phyloP scores from a whole-genome alignment of 2,329 filamentous ascomycete species.

The Cryphonectria japonica region DNA sequence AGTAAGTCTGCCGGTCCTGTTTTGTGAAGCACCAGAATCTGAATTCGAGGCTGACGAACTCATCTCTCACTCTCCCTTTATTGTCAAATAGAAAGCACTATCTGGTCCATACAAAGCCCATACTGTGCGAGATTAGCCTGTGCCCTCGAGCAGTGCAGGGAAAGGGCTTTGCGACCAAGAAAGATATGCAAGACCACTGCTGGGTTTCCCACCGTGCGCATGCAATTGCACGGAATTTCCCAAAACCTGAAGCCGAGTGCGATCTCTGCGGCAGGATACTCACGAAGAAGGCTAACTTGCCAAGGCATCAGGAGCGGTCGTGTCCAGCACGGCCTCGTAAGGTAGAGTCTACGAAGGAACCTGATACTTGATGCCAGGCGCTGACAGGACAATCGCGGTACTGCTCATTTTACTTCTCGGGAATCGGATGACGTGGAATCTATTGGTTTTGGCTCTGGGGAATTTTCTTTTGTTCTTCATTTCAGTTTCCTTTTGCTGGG shows the following conservation, averaged over 20 bases:
- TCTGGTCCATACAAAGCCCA: background rate
- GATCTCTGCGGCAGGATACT: background rate
- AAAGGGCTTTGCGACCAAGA: background rate
- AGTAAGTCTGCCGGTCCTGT: background rate
- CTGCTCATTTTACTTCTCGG: background rate
- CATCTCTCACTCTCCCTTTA: background rate
- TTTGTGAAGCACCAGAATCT: background rate
- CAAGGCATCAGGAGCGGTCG: background rate
- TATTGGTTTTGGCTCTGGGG: background rate
- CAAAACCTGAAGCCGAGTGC: background rate
- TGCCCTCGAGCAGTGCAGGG: constrained; percentile 3
- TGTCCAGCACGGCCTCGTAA: background rate
- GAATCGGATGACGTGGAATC: background rate
- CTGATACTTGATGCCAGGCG: background rate
- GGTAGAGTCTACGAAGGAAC: background rate
- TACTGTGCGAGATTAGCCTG: background rate
- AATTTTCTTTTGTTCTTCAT: background rate
- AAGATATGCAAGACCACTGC: constrained; percentile 12
- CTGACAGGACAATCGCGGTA: background rate
- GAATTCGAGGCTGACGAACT: background rate
- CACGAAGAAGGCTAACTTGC: constrained; percentile 8
- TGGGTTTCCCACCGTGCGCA: constrained; percentile 9
- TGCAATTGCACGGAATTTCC: background rate
- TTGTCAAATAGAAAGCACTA: constrained; percentile 13
- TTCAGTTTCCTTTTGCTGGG: too few relatives aligned